A percentile compares a stretch with the other conserved stretches of the same genome.
phyloP scores from a whole-genome alignment of 495 filamentous ascomycete species.

The Podospora australis region DNA sequence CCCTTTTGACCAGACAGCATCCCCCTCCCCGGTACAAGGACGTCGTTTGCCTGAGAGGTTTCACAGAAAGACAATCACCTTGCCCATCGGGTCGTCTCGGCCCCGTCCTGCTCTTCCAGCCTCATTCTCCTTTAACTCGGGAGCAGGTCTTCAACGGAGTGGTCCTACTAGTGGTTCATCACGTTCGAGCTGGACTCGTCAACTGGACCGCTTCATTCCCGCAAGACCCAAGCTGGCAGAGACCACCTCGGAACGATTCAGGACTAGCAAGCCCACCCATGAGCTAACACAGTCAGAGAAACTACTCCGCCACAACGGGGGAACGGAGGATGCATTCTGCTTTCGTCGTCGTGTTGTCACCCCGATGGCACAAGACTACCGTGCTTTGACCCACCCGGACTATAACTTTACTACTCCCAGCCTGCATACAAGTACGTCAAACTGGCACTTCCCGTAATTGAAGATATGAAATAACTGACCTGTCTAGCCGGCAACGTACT shows the following conservation, averaged over 20 bases:
- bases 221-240: constrained; percentile 35
- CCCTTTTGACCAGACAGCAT: background rate
- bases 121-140: constrained; percentile 12
- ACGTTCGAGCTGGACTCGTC: constrained; percentile 11
- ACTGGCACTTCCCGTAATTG: background rate
- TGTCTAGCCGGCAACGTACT: constrained; percentile 25
- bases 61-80: constrained; percentile 12
- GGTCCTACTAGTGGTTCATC: constrained; percentile 11
- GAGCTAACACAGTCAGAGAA: constrained; percentile 57
- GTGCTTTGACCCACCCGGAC: constrained; percentile 23
- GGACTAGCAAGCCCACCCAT: constrained; percentile 54
- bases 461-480: background rate
- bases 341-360: constrained; percentile 35
- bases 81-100: constrained; percentile 13
- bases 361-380: constrained; percentile 23
- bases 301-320: constrained; percentile 50
- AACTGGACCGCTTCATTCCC: constrained; percentile 68
- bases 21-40: background rate
- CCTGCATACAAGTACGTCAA: background rate
- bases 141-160: constrained; percentile 9
- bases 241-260: constrained; percentile 49
- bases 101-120: constrained; percentile 14
- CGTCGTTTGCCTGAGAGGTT: background rate
- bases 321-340: constrained; percentile 62
- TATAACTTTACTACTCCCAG: too few relatives aligned